Evolutionary conservation across 225 moss, liverwort and hornwort genomes (phyloP).

Genomic region (Pseudisothecium myosuroides): DNA sequence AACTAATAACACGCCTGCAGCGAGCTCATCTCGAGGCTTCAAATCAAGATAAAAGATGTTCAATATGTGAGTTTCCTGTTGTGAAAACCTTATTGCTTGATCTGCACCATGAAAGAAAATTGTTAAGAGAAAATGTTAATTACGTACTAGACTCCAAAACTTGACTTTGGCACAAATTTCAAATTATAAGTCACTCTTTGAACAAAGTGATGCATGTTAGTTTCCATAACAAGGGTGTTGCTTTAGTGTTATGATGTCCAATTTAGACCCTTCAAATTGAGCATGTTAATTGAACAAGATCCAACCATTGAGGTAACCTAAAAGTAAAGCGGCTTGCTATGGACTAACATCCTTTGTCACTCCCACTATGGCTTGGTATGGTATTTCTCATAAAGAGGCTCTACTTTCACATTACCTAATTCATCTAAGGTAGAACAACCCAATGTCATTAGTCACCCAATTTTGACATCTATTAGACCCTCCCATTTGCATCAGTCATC

Average conservation of each 20-base stretch:
- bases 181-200: not conserved
- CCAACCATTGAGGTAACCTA: not conserved
- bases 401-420: too few relatives aligned
- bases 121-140: not conserved
- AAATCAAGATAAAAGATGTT: not conserved
- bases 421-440: not conserved
- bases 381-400: too few relatives aligned
- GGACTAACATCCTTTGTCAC: not conserved
- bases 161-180: not conserved
- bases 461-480: rapidly evolving
- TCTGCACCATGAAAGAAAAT: not conserved
- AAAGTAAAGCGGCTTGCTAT: too few relatives aligned
- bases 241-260: not conserved
- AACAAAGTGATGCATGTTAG: not conserved
- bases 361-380: not conserved
- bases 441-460: rapidly evolving
- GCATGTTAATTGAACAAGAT: not conserved
- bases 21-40: not conserved
- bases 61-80: not conserved
- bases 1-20: not conserved
- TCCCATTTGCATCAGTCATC: not conserved
- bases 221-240: rapidly evolving
- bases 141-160: not conserved
- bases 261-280: not conserved
- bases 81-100: not conserved